Percentiles rank a stretch among this genome's conserved stretches.
Conservation (phyloP, 768 basidiomycete species). For the Chlorophyllum brunneum region DNA sequence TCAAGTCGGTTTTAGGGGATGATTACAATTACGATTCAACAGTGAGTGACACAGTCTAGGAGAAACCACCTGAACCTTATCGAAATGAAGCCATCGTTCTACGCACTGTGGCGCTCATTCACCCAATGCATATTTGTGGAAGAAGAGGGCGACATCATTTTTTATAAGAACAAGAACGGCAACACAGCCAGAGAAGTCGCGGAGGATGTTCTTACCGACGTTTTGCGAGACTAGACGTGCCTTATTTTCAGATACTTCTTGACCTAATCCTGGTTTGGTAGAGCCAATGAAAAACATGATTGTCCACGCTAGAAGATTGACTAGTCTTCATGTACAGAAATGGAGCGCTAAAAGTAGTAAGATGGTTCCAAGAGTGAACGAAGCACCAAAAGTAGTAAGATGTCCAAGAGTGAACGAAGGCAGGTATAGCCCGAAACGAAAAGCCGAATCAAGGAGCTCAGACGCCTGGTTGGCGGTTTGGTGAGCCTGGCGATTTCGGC, state of each 20-base stretch:
- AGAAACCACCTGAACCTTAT: not conserved
- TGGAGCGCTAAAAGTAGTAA: too few relatives aligned
- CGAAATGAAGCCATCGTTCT: constrained; percentile 32
- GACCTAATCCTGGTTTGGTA: too few relatives aligned
- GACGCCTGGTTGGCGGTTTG: not conserved
- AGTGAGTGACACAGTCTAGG: constrained; percentile 22
- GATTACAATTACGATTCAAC: constrained; percentile 58
- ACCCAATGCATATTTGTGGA: constrained; percentile 53
- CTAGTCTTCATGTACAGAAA: too few relatives aligned
- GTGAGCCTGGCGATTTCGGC: constrained; percentile 4
- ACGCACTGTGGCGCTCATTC: constrained; percentile 53
- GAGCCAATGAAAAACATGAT: too few relatives aligned
- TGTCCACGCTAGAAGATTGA: not conserved
- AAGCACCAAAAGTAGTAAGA: not conserved
- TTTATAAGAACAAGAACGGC: constrained; percentile 50
- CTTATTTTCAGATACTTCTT: too few relatives aligned
- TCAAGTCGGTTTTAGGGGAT: constrained; percentile 42
- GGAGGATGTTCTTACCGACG: constrained; percentile 9
- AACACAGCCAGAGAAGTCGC: constrained; percentile 30
- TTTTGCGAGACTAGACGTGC: too few relatives aligned
- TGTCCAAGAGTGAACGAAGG: too few relatives aligned
- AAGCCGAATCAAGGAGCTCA: not conserved
- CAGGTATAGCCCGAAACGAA: not conserved
- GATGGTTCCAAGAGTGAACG: not conserved
- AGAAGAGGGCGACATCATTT: constrained; percentile 49